Evolutionary conservation across 2,329 filamentous ascomycete species (phyloP), one percentile per base, ranked within the genome.

Genomic region (Sporothrix protearum): DNA sequence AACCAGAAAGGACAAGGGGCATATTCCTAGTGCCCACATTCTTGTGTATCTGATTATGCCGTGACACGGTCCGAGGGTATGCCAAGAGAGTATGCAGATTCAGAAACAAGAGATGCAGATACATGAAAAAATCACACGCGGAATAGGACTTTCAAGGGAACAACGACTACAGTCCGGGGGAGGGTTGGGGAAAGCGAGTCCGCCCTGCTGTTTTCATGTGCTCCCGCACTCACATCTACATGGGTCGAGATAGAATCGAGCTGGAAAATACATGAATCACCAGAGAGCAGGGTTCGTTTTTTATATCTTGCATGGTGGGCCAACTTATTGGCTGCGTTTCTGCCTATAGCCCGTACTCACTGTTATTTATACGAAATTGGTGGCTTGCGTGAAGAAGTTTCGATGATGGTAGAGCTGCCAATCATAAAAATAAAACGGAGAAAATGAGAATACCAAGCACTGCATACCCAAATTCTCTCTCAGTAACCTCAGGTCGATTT

Each of bases 41-140:
- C 12, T 53, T 28, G n/a, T 28, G 49, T 4, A 45, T 55, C 33
- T 30, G 49, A 19, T n/a, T 45, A 68, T 42, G 33, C 66, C 22
- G 66, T 68, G 66, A 12, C 28, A 68, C 64, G 64, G 64, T 42
- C n/a, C 30, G 45, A 39, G 45, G 9, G 28, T 36, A 39, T 36
- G n/a, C 25, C 25, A 67, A 51, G 28, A n/a, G 8, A n/a, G 28
- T 25, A 22, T 64, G 61, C 39, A 64, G 61, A 64, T 64, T 64
- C 22, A 47, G 22, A 64, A 47, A 47, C 28, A 33, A 57, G 25
- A 57, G 53, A 57, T 57, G 53, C 53, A 57, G 53, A 57, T 33
- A 57, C 53, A 28, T 28, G 53, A 14, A 33, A 33, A 57, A 57
- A 19, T 36, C n/a, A 4, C 51, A 33, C 8, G 53, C 28, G 53